phyloP scores from a whole-genome alignment of 1,284 basidiomycete species.

The Puccinia novopanici region DNA sequence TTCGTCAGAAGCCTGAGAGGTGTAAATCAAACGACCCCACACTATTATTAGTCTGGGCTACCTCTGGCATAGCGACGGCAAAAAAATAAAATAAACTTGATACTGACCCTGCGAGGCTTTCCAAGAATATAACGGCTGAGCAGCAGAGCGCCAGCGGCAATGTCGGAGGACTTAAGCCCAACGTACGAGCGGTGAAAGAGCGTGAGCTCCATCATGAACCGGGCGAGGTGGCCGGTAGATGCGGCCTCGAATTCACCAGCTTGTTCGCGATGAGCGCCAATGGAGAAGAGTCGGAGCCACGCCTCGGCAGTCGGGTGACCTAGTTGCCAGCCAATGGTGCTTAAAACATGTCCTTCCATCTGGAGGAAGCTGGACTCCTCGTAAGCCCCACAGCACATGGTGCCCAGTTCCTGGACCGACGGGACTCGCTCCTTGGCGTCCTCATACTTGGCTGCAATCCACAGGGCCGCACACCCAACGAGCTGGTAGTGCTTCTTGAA shows the following conservation, averaged over 20 bases:
- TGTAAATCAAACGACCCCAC: neutral
- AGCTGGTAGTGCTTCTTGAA: constrained; percentile 99
- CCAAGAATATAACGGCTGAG: constrained; percentile 84
- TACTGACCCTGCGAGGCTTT: constrained; percentile 70
- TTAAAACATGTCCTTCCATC: constrained; percentile 93
- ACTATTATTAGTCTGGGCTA: too few relatives aligned
- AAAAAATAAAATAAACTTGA: constrained; percentile 25
- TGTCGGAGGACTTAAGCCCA: constrained; percentile 77
- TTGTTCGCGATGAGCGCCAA: constrained; percentile 53
- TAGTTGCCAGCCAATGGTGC: constrained; percentile 91
- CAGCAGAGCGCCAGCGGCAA: constrained; percentile 83
- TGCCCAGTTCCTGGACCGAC: constrained; percentile 85
- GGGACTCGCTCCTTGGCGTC: constrained; percentile 98
- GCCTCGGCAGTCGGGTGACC: constrained; percentile 98
- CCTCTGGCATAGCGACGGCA: too few relatives aligned
- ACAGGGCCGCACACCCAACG: constrained; percentile 94
- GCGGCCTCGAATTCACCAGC: constrained; percentile 24
- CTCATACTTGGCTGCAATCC: constrained; percentile 99
- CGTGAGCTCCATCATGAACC: constrained; percentile 97
- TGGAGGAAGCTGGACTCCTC: constrained; percentile 94
- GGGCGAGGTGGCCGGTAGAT: constrained; percentile 87
- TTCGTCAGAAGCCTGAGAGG: constrained; percentile 32
- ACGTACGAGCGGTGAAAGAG: constrained; percentile 95
- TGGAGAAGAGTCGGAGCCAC: constrained; percentile 74
- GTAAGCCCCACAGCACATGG: constrained; percentile 92